These are phyloP conservation scores for Pleurotus eryngii DNA, from an alignment of 768 basidiomycete species.

Conservation along the genomic window DNA sequence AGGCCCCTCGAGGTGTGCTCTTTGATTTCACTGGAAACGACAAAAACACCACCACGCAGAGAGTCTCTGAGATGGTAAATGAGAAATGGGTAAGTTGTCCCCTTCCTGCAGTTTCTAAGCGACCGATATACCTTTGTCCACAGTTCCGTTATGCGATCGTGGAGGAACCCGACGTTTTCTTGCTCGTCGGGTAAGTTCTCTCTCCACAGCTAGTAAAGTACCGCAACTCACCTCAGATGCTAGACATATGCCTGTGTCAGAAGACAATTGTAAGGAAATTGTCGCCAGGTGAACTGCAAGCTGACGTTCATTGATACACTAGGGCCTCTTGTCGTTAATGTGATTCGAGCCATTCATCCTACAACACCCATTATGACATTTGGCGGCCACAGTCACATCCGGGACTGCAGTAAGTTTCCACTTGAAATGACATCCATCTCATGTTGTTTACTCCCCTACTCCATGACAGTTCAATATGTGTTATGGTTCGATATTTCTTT, in stretches of 20 bases:
- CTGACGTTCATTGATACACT: background rate
- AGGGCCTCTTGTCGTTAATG: conserved; percentile 73
- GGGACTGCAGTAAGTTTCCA: conserved; percentile 61
- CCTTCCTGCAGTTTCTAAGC: background rate
- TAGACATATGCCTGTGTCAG: conserved; percentile 79
- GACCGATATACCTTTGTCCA: background rate
- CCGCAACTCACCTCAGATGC: background rate
- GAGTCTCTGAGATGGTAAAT: conserved; percentile 69
- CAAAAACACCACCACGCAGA: conserved; percentile 72
- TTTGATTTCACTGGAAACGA: conserved; percentile 74
- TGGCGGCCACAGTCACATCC: conserved; percentile 77
- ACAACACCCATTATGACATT: conserved; percentile 77
- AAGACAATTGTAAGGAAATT: conserved; percentile 56
- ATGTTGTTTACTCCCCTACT: background rate
- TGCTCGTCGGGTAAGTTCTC: conserved; percentile 54
- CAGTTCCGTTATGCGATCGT: conserved; percentile 76
- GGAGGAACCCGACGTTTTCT: conserved; percentile 80
- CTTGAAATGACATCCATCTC: background rate
- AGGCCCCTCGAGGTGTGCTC: no score
- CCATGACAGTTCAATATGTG: conserved; percentile 40
- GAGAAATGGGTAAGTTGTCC: conserved; percentile 60
- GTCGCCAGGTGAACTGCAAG: background rate
- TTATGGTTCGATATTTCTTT: no score
- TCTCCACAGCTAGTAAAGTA: background rate
- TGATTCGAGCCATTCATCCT: conserved; percentile 69